Percentiles rank a stretch among this genome's conserved stretches.
Evolutionary conservation across 2,329 filamentous ascomycete species (phyloP).

Genomic region (Mollisiaceae sp.): DNA sequence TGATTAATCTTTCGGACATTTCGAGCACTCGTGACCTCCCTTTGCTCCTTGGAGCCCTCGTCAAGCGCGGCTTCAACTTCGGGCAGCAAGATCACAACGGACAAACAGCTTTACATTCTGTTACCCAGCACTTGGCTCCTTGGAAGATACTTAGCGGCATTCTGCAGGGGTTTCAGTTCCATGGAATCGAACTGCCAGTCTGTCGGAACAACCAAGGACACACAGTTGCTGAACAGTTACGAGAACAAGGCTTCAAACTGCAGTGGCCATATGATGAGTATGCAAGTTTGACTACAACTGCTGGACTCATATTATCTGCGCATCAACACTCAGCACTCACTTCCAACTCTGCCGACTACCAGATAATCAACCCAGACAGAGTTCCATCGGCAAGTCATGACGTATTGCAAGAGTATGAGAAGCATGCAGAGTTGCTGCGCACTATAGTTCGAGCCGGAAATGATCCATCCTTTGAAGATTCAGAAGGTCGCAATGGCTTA

Average conservation of each 20-base stretch:
- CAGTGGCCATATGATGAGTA: not conserved
- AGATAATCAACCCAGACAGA: not conserved
- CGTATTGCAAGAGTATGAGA: not conserved
- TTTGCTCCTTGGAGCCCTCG: slow-evolving; percentile 12
- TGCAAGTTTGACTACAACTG: not conserved
- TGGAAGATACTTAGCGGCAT: not conserved
- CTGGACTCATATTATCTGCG: not conserved
- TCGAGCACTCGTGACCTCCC: slow-evolving; percentile 12
- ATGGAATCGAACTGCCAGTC: slow-evolving; percentile 10
- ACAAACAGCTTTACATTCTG: slow-evolving; percentile 20
- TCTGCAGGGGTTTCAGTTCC: slow-evolving; percentile 15
- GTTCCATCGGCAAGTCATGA: not conserved
- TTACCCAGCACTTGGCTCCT: slow-evolving; percentile 14
- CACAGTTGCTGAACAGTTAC: slow-evolving; percentile 8
- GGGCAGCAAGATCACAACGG: slow-evolving; percentile 21
- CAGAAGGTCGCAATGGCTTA: not conserved
- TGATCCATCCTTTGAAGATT: not conserved
- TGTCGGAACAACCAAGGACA: slow-evolving; percentile 19
- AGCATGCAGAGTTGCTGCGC: not conserved
- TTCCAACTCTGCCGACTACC: not conserved
- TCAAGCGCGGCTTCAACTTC: slow-evolving; percentile 20
- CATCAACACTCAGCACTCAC: not conserved
- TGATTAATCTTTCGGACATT: slow-evolving; percentile 9
- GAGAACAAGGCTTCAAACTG: not conserved
- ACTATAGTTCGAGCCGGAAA: not conserved